A percentile compares a stretch with the other conserved stretches of the same genome.
Conservation (phyloP, 1,284 basidiomycete genomes). For the Rhizoctonia solani region DNA sequence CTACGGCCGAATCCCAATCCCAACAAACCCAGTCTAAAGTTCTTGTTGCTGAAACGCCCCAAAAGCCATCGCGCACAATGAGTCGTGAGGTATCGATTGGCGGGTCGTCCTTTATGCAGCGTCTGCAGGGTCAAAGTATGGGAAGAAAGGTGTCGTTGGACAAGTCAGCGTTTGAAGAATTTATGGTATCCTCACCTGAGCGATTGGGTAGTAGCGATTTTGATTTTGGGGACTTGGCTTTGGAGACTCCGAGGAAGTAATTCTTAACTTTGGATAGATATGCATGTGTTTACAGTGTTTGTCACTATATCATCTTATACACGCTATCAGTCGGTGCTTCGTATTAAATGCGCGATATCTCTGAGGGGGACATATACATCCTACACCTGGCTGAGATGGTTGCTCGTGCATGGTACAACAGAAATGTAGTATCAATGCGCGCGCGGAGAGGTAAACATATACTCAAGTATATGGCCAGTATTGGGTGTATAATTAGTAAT, state of each 20-base stretch:
- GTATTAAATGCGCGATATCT: no score
- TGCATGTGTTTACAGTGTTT: no score
- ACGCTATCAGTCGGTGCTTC: no score
- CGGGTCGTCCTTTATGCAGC: background rate
- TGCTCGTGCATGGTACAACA: no score
- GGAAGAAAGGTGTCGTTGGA: constrained; percentile 1
- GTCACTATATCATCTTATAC: no score
- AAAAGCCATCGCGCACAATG: constrained; percentile 5
- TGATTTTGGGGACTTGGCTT: constrained; percentile 16
- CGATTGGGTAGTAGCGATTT: constrained; percentile 8
- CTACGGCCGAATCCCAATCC: background rate
- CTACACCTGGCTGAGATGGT: no score
- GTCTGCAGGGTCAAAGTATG: background rate
- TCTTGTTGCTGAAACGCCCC: constrained; percentile 20
- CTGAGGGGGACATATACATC: no score
- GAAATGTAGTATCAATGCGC: no score
- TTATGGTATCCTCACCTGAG: constrained; percentile 27
- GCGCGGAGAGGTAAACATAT: no score
- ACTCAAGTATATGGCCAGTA: no score
- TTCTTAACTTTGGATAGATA: background rate
- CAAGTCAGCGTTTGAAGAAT: constrained; percentile 14
- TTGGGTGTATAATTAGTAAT: no score
- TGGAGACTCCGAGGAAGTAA: constrained; percentile 9
- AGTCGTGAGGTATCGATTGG: background rate
- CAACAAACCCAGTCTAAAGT: background rate